Base-by-base conservation (phyloP, 768 basidiomycete species). In the Tylopilus balloui region DNA sequence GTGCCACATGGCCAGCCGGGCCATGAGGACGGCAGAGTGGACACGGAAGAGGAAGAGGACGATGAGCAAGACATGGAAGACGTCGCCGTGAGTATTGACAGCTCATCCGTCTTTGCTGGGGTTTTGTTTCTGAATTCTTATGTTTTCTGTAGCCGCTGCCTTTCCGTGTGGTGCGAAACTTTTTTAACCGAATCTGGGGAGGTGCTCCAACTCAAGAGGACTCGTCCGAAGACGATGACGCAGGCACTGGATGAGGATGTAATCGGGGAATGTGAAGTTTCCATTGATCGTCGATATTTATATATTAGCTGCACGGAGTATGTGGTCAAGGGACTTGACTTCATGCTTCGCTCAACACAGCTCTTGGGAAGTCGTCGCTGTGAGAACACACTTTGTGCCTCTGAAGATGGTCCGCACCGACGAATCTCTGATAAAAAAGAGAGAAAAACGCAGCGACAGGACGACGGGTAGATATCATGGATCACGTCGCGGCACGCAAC, bases 161-260 rank as follows among this genome's bases (percentile, higher is more conserved):
- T 10, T 63, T 79, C 20, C 76, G 81, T 2, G 61, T 83, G 7
- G 62, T 86, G 2, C 72, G 81, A 11, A 82, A 80, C 56, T 66
- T 87, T 7, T 50, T 87, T 34, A 76, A 75, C 43, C 68, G 81
- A 9, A 75, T 88, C 53, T 86, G 80, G 78, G 80, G 74, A 32
- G 62, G 65, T 59, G 72, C 42, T 0, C 45, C 38, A 3, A 49
- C 44, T 23, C 52, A 31, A 21, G 53, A 55, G 21, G 58, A 60
- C 19, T 63, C 61, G 11, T 60, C 61, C 9, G 54, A 56, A 12
- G 62, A 63, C 31, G 59, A 41, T 20, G 53, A 12, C 2, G 11
- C 15, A 2, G 37, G 47, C n/a, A 37, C 20, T 34, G 43, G 20
- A 24, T 45, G 36, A 57, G 31, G 14, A 32, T 32, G 14, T 25